phyloP scores from a whole-genome alignment of 129 eudicot genomes.

The Artemisia argyi region DNA sequence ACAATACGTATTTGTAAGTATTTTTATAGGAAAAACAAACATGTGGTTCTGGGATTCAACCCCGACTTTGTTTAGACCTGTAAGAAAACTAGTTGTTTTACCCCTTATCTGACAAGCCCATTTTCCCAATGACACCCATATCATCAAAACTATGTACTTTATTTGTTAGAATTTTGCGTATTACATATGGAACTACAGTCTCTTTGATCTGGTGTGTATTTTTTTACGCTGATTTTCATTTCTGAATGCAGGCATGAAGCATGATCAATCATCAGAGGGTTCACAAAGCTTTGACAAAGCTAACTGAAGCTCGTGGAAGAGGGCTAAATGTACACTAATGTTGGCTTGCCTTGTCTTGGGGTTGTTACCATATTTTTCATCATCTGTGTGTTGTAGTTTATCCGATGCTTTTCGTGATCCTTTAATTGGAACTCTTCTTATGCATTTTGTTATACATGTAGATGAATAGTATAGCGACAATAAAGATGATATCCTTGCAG shows the following conservation, averaged over 20 bases:
- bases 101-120: no score
- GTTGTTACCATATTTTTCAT: background rate
- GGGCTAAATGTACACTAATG: background rate
- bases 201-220: background rate
- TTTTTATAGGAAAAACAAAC: no score
- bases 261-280: constrained; percentile 40
- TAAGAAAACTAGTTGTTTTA: no score
- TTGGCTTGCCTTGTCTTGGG: background rate
- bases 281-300: constrained; percentile 25
- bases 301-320: constrained; percentile 33
- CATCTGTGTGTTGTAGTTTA: background rate
- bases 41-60: no score
- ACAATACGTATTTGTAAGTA: no score
- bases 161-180: no score
- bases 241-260: constrained; percentile 37
- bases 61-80: no score
- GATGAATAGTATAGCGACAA: constrained; percentile 15
- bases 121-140: no score
- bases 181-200: constrained; percentile 1
- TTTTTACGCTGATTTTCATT: background rate
- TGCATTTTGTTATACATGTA: constrained; percentile 10
- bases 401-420: background rate
- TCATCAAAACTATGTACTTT: no score
- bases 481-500: background rate
- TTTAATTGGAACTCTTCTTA: background rate